phyloP scores from a whole-genome alignment of 2,329 filamentous ascomycete species.

The Talaromyces pinophilus region DNA sequence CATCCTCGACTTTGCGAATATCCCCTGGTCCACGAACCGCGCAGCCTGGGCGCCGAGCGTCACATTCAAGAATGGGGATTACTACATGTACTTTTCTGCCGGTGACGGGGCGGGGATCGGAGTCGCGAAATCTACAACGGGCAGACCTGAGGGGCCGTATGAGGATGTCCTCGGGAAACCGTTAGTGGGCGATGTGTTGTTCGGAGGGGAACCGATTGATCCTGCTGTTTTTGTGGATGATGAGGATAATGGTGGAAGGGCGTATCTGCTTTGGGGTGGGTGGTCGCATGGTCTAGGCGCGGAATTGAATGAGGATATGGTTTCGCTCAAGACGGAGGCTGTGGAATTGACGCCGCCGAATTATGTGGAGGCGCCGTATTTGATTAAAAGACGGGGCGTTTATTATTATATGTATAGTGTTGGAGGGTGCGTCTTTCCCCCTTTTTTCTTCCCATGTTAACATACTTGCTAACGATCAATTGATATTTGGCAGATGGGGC shows the following conservation, averaged over 20 bases:
- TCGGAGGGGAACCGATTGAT: slow-evolving; percentile 54
- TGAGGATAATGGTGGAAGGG: slow-evolving; percentile 32
- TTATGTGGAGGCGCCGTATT: slow-evolving; percentile 49
- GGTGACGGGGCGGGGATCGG: slow-evolving; percentile 52
- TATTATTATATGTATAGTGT: slow-evolving; percentile 53
- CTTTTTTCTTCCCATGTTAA: background rate
- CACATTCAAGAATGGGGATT: slow-evolving; percentile 47
- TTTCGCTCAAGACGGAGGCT: slow-evolving; percentile 47
- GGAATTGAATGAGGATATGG: slow-evolving; percentile 49
- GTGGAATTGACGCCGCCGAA: slow-evolving; percentile 51
- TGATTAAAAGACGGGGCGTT: slow-evolving; percentile 46
- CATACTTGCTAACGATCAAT: too few relatives aligned
- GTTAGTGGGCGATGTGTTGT: slow-evolving; percentile 48
- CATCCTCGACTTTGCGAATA: slow-evolving; percentile 44
- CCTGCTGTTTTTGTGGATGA: slow-evolving; percentile 50
- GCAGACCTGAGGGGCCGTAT: slow-evolving; percentile 43
- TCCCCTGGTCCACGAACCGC: slow-evolving; percentile 48
- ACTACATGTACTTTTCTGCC: slow-evolving; percentile 55
- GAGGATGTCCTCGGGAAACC: slow-evolving; percentile 46
- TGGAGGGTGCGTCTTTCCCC: slow-evolving; percentile 32
- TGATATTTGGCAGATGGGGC: slow-evolving; percentile 39
- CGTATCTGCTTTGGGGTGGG: slow-evolving; percentile 51
- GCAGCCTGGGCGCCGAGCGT: slow-evolving; percentile 55
- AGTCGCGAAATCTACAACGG: slow-evolving; percentile 40
- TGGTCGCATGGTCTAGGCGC: slow-evolving; percentile 48